phyloP scores from a whole-genome alignment of 163 green algal species.

The Scenedesmus sp. region DNA sequence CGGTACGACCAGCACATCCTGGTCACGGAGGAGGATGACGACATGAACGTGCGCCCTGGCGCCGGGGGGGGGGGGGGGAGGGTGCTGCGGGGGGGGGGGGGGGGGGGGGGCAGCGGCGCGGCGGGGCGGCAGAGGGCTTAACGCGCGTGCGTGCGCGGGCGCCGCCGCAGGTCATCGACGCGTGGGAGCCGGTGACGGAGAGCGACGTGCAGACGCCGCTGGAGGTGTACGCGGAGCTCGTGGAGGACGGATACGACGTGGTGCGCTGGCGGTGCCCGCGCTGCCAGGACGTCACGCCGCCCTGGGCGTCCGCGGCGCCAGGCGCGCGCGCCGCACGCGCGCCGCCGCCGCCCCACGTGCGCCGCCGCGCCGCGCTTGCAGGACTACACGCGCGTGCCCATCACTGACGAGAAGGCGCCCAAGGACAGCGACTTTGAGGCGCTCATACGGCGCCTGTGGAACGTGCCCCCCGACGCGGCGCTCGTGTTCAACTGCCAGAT shows the following conservation, averaged over 20 bases:
- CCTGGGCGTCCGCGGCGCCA: no score
- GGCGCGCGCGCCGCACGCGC: no score
- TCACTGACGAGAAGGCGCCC: slow-evolving; percentile 97
- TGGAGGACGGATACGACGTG: slow-evolving; percentile 59
- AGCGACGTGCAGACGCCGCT: slow-evolving; percentile 91
- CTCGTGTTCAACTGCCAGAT: slow-evolving; percentile 99
- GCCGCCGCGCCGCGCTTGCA: not conserved
- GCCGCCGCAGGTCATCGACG: slow-evolving; percentile 81
- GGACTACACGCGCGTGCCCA: slow-evolving; percentile 91
- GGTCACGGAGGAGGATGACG: slow-evolving; percentile 89
- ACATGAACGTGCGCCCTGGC: slow-evolving; percentile 67
- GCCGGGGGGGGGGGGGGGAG: no score
- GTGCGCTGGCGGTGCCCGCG: no score
- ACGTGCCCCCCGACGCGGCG: slow-evolving; percentile 62
- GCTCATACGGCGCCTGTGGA: slow-evolving; percentile 75
- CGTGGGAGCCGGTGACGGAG: slow-evolving; percentile 87
- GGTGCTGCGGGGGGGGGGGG: no score
- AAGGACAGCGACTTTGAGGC: slow-evolving; percentile 86
- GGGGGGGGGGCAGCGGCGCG: no score
- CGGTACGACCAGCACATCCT: slow-evolving; percentile 83
- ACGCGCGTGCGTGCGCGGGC: no score
- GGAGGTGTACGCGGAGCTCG: slow-evolving; percentile 88
- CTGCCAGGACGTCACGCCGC: no score
- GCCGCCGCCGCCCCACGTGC: no score
- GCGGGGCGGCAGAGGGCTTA: no score